A percentile compares a stretch with the other conserved stretches of the same genome.
Conservation (phyloP, 129 eudicot species). For the Saussurea involucrata region DNA sequence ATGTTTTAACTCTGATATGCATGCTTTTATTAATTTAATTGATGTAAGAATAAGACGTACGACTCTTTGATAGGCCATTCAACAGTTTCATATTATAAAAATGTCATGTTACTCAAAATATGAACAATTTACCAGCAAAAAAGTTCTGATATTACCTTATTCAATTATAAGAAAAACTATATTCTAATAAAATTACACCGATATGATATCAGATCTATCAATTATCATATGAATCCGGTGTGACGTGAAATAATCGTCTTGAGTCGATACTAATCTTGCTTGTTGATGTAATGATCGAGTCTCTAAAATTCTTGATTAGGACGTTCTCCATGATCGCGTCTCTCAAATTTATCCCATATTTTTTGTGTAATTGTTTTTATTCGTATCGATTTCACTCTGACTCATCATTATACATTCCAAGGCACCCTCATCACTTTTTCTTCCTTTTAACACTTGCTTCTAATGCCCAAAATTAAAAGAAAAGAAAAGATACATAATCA, state of each 20-base stretch:
- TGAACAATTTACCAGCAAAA: neutral
- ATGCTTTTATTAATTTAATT: neutral
- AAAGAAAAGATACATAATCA: neutral
- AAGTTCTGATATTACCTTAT: neutral
- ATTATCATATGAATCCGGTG: neutral
- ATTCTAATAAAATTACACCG: slow-evolving; percentile 4
- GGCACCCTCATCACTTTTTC: slow-evolving; percentile 29
- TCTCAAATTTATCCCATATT: slow-evolving; percentile 40
- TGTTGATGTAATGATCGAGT: slow-evolving; percentile 45
- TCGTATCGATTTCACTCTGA: slow-evolving; percentile 53
- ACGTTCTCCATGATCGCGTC: slow-evolving; percentile 44
- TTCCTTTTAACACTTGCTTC: slow-evolving; percentile 52
- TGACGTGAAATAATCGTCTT: neutral
- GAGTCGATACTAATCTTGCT: slow-evolving; percentile 6
- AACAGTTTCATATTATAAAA: neutral
- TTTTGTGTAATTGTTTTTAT: slow-evolving; percentile 42
- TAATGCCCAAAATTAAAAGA: slow-evolving; percentile 28
- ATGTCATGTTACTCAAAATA: neutral
- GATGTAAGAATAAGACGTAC: slow-evolving; percentile 4
- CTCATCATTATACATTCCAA: slow-evolving; percentile 57
- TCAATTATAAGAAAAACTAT: neutral
- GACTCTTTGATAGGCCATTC: slow-evolving; percentile 1
- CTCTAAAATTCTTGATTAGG: slow-evolving; percentile 42
- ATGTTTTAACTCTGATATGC: slow-evolving; percentile 1
- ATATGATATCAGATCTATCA: neutral